A percentile compares a stretch with the other conserved stretches of the same genome.
Conservation (phyloP, 176 grass and related monocot genomes). For the Phyllostachys edulis region DNA sequence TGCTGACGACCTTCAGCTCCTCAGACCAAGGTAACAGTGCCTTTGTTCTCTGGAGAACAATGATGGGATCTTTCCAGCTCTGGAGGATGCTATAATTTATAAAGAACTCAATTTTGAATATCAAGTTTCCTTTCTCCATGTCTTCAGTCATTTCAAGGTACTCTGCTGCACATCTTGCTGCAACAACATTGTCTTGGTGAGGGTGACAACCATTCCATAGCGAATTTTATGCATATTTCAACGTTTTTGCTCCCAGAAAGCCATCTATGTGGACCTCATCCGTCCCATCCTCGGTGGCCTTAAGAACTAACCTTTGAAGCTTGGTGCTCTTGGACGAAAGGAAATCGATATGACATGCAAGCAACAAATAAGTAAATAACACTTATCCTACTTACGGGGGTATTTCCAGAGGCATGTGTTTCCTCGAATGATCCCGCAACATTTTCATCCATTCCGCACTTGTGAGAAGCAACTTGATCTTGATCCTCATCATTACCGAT, state of each 20-base stretch:
- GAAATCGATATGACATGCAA: slow-evolving; percentile 16
- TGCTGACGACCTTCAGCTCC: slow-evolving; percentile 74
- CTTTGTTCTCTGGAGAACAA: slow-evolving; percentile 85
- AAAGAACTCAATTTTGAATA: slow-evolving; percentile 98
- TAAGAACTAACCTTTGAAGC: slow-evolving; percentile 65
- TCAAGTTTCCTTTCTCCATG: slow-evolving; percentile 88
- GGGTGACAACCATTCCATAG: slow-evolving; percentile 88
- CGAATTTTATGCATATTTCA: slow-evolving; percentile 97
- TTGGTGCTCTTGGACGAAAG: slow-evolving; percentile 90
- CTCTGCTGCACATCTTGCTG: slow-evolving; percentile 79
- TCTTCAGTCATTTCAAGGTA: slow-evolving; percentile 94
- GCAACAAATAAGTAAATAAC: slow-evolving; percentile 26
- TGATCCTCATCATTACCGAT: slow-evolving; percentile 38
- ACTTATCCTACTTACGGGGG: slow-evolving; percentile 60
- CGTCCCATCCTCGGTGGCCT: slow-evolving; percentile 51
- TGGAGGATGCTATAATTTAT: slow-evolving; percentile 79
- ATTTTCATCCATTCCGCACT: slow-evolving; percentile 49
- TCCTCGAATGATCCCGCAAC: slow-evolving; percentile 32
- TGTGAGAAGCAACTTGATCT: slow-evolving; percentile 39
- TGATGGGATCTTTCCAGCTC: slow-evolving; percentile 96
- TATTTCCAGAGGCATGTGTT: slow-evolving; percentile 51
- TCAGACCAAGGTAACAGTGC: slow-evolving; percentile 73
- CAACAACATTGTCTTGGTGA: slow-evolving; percentile 88
- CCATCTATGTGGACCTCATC: slow-evolving; percentile 71
- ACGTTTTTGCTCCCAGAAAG: slow-evolving; percentile 70